These are phyloP conservation scores for Zygosaccharomyces sapae DNA, from an alignment of 1,139 yeast species.

Conservation along the genomic window DNA sequence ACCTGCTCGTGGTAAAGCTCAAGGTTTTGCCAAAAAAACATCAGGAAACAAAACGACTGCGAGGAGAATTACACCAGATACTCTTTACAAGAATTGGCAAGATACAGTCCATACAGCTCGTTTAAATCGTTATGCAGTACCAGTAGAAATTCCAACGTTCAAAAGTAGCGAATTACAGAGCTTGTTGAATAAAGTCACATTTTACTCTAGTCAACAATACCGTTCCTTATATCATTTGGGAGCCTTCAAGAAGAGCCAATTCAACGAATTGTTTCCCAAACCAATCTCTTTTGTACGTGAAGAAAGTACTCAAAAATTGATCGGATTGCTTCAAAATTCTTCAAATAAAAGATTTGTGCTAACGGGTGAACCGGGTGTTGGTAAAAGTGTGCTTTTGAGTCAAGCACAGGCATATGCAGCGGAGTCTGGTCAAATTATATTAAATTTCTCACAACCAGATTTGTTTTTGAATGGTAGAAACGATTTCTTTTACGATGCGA, in stretches of 20 bases:
- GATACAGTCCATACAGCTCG: conserved; percentile 30
- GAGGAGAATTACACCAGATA: conserved; percentile 29
- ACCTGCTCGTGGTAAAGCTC: conserved; percentile 28
- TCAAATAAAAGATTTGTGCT: conserved; percentile 51
- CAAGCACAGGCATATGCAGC: conserved; percentile 64
- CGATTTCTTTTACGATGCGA: conserved; percentile 58
- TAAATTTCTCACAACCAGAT: conserved; percentile 65
- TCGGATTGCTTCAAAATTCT: conserved; percentile 31
- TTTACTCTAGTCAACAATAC: conserved; percentile 26
- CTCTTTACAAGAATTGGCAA: conserved; percentile 33
- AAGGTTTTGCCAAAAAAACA: conserved; percentile 31
- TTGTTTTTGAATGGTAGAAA: conserved; percentile 64
- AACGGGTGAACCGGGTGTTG: conserved; percentile 71
- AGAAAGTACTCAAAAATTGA: conserved; percentile 26
- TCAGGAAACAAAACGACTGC: conserved; percentile 20
- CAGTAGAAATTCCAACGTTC: conserved; percentile 26
- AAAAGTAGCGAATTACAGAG: conserved; percentile 19
- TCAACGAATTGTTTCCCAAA: conserved; percentile 53
- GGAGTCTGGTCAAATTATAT: conserved; percentile 48
- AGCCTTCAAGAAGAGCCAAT: conserved; percentile 60
- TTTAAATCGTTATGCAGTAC: conserved; percentile 25
- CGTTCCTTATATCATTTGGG: conserved; percentile 41
- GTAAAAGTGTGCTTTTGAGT: conserved; percentile 70
- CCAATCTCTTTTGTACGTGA: conserved; percentile 55
- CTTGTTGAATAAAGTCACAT: conserved; percentile 20